Evolutionary conservation across 2,329 filamentous ascomycete genomes (phyloP).

Genomic region (Nannizziopsis arthrosporioides): DNA sequence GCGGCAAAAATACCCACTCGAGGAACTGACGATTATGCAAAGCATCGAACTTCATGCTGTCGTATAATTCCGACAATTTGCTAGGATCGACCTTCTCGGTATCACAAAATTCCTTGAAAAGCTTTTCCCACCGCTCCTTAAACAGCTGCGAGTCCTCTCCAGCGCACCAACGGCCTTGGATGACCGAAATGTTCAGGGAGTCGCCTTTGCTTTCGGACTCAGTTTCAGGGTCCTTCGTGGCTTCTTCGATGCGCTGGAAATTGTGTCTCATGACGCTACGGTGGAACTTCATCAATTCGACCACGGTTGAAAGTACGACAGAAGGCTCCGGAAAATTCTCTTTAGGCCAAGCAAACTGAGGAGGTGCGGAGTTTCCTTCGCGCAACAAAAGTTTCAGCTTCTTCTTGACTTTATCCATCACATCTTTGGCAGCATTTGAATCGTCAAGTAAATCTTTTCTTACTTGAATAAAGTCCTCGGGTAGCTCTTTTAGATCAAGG

Average conservation of each 20-base stretch:
- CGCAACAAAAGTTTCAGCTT: constrained; percentile 87
- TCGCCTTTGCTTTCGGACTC: constrained; percentile 19
- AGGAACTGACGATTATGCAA: constrained; percentile 92
- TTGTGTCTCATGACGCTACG: constrained; percentile 91
- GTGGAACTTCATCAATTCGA: constrained; percentile 96
- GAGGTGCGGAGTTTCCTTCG: constrained; percentile 82
- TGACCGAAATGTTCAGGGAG: constrained; percentile 50
- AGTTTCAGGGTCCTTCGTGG: constrained; percentile 8
- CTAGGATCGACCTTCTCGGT: constrained; percentile 96
- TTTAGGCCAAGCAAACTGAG: constrained; percentile 94
- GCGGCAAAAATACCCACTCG: constrained; percentile 93
- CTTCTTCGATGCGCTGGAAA: constrained; percentile 61
- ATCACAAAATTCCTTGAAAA: constrained; percentile 93
- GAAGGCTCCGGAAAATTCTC: constrained; percentile 89
- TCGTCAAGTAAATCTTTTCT: constrained; percentile 93
- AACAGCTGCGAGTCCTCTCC: constrained; percentile 92
- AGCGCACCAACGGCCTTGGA: constrained; percentile 90
- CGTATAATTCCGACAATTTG: constrained; percentile 96
- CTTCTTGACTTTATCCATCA: constrained; percentile 99
- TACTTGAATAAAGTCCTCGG: constrained; percentile 75
- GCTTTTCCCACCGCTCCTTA: constrained; percentile 94
- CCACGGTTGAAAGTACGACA: constrained; percentile 79
- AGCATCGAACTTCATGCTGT: constrained; percentile 99
- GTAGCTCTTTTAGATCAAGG: constrained; percentile 71
- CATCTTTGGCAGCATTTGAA: constrained; percentile 95